Evolutionary conservation across 768 basidiomycete species (phyloP).

Genomic region (Pholiota microspora): DNA sequence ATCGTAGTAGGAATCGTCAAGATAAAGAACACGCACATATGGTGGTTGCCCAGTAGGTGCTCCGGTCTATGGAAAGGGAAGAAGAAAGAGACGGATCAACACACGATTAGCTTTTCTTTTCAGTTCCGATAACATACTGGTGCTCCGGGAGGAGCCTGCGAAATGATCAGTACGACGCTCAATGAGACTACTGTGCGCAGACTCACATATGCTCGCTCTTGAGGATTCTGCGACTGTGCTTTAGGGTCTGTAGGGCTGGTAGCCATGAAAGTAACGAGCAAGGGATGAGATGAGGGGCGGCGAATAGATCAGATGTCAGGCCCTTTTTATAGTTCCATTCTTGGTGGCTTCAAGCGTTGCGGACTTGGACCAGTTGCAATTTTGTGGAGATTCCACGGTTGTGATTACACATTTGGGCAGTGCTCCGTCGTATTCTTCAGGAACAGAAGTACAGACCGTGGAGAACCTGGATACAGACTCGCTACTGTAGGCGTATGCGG

Average conservation of each 20-base stretch:
- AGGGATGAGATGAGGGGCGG: neutral
- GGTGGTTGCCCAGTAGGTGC: conserved; percentile 1
- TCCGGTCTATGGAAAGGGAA: neutral
- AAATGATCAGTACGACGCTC: neutral
- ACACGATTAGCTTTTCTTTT: neutral
- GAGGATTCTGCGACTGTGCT: neutral
- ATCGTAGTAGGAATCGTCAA: neutral
- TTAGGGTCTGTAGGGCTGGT: neutral
- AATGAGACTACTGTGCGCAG: neutral
- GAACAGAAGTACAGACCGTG: neutral
- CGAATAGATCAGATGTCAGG: neutral
- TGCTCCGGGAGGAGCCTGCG: conserved; percentile 4
- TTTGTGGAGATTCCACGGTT: neutral
- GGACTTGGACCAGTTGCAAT: neutral
- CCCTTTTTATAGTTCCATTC: neutral
- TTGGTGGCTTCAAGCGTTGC: neutral
- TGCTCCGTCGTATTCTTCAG: neutral
- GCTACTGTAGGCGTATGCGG: neutral
- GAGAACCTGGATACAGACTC: neutral
- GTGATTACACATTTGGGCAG: neutral
- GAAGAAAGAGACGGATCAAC: neutral
- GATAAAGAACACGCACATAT: neutral
- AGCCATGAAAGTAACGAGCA: neutral
- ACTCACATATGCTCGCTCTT: neutral
- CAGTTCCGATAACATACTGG: conserved; percentile 1